Base-by-base conservation (phyloP, 106 monocot genomes). In the Acorus gramineus region DNA sequence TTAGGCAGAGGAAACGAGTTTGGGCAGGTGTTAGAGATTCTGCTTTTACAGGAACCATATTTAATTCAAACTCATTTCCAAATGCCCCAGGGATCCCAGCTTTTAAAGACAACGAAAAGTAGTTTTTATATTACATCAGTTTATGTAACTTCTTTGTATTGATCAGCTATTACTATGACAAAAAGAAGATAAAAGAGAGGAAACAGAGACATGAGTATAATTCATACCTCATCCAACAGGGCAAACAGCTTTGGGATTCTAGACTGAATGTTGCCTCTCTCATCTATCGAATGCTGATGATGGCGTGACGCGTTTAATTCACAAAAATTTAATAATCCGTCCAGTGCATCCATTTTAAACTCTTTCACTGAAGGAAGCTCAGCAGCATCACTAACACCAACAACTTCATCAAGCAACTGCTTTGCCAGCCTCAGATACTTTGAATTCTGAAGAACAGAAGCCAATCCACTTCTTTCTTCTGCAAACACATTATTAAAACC, bases 341-440 rank as follows among this genome's bases (percentile, higher is more conserved):
- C 52, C 14, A 6, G 14, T n/a, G 12, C 6, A 8, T 8, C 42
- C 4, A 51, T 75, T 52, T 57, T 69, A 8, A 55, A 49, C 8
- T 57, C 53, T 8, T 74, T 61, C 1, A 59, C 58, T n/a, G 53
- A 68, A 53, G 42, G 74, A 7, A 28, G 43, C 42, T 67, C 60
- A 8, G 50, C 73, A 51, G 14, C 59, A 65, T 77, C 65, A 47
- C 79, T 80, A 10, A 82, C 79, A 66, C 77, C 77, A 47, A 86
- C 82, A 56, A 72, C 76, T 71, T 86, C 86, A 66, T 80, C 70
- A 10, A 86, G 76, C 58, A 86, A 55, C 53, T 77, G 64, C 64
- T 80, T 82, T 14, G 79, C 65, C 1, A 74, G 76, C 58, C 73
- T 74, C 53, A 86, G 63, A 69, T 86, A 86, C 3, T 46, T 64